Evolutionary conservation across 192 early-diverging fungal genomes (phyloP).

Genomic region (Cladochytrium replicatum): DNA sequence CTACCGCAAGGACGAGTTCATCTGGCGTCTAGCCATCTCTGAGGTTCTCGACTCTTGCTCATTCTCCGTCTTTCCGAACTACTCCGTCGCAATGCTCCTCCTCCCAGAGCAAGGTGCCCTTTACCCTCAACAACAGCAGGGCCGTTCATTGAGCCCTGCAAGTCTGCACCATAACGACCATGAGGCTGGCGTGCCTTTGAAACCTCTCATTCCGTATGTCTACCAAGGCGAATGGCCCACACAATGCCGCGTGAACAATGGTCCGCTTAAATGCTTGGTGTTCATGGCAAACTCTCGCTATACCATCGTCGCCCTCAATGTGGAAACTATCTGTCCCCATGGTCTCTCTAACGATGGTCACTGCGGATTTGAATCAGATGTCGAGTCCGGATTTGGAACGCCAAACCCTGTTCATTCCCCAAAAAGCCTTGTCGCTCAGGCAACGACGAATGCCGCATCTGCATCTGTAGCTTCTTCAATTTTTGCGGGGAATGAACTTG

Average conservation of each 20-base stretch:
- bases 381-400: neutral
- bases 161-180: constrained; percentile 43
- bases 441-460: constrained; percentile 5
- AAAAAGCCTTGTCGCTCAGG: neutral
- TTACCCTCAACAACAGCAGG: constrained; percentile 13
- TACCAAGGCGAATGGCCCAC: constrained; percentile 48
- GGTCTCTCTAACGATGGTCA: constrained; percentile 12
- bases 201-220: constrained; percentile 47
- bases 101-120: constrained; percentile 15
- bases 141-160: constrained; percentile 21
- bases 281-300: constrained; percentile 29
- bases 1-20: constrained; percentile 37
- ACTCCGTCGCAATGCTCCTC: constrained; percentile 35
- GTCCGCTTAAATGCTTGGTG: constrained; percentile 20
- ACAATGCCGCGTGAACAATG: constrained; percentile 16
- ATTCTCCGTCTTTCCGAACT: constrained; percentile 50
- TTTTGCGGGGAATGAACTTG: neutral
- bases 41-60: constrained; percentile 33
- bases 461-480: neutral
- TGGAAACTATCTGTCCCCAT: constrained; percentile 36
- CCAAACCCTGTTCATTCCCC: neutral
- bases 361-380: neutral
- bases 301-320: constrained; percentile 13
- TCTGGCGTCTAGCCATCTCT: constrained; percentile 41
- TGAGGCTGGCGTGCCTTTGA: constrained; percentile 32